These are phyloP conservation scores for Eutypa lata DNA, from an alignment of 2,329 filamentous ascomycete species.

Conservation along the genomic window DNA sequence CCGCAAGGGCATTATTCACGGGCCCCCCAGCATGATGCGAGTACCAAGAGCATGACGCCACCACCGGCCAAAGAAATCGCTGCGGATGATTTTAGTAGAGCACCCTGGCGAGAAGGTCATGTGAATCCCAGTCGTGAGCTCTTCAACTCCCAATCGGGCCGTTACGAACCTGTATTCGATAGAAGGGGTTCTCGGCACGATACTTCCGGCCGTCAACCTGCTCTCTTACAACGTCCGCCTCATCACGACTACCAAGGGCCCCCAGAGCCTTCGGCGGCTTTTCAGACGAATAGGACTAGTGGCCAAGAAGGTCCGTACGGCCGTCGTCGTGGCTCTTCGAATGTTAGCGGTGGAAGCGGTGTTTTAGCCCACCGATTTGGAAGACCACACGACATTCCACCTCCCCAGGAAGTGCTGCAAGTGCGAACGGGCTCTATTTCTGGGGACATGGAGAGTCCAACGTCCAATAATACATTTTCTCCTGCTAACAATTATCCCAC, in stretches of 20 bases:
- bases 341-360: constrained; percentile 83
- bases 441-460: constrained; percentile 48
- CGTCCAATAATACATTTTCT: constrained; percentile 43
- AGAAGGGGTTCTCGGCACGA: constrained; percentile 72
- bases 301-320: constrained; percentile 66
- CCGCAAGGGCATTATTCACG: constrained; percentile 36
- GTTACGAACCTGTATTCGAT: constrained; percentile 84
- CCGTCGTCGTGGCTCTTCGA: constrained; percentile 82
- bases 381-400: constrained; percentile 42
- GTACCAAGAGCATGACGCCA: constrained; percentile 51
- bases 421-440: constrained; percentile 48
- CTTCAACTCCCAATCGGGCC: constrained; percentile 92
- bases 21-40: constrained; percentile 51
- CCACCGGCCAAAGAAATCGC: constrained; percentile 75
- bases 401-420: constrained; percentile 40
- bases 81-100: constrained; percentile 87
- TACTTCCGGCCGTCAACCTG: constrained; percentile 64
- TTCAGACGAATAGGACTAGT: constrained; percentile 72
- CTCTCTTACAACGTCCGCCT: constrained; percentile 72
- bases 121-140: constrained; percentile 67
- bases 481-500: constrained; percentile 25
- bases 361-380: constrained; percentile 58
- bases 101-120: constrained; percentile 72
- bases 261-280: constrained; percentile 80
- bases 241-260: constrained; percentile 61